Base-by-base conservation (phyloP, 495 filamentous ascomycete genomes). In the Talaromyces adpressus region DNA sequence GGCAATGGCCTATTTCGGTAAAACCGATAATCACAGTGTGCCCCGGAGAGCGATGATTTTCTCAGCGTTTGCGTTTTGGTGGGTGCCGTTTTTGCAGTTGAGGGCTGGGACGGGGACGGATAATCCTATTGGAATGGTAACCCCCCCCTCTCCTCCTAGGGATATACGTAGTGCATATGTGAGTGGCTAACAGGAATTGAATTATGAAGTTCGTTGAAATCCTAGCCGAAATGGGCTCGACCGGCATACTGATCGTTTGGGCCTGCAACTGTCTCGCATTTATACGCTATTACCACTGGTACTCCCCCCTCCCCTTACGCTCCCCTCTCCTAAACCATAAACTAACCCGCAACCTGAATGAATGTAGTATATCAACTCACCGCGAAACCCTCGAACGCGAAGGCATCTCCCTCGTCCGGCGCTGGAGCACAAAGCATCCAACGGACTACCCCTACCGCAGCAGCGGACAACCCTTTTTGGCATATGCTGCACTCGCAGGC, bases 31-130 rank as follows among this genome's bases (percentile, higher is more conserved):
- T n/a, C 65, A 67, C 16, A 61, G 68, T 6, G 71, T 77, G 8
- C 79, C 79, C 12, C 63, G 73, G 47, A 68, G 72, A 30, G 74
- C 78, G 4, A 68, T 82, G 30, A 47, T 73, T 5, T 63, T 78
- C n/a, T 76, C 78, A 9, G 68, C 71, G 0, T 18, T 75, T 14
- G 63, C 69, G 4, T 80, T 80, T 58, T 68, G 68, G 52, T 82
- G 80, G 80, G 68, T 81, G 7, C 78, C 78, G 14, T 81, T 77
- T 59, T 56, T 81, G n/a, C 70, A 74, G 47, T 64, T 75, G 34
- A 62, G 52, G 36, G 12, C 27, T 25, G 67, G 57, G 11, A 62
- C 60, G 6, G 29, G 8, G 12, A 62, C 60, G 23, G 18, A 36
- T 53, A 62, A 47, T 30, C 39, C 60, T 47, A 62, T 62, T 62